A percentile compares a stretch with the other conserved stretches of the same genome.
Conservation (phyloP, 169 alveolate genomes). For the Fabrea salina region DNA sequence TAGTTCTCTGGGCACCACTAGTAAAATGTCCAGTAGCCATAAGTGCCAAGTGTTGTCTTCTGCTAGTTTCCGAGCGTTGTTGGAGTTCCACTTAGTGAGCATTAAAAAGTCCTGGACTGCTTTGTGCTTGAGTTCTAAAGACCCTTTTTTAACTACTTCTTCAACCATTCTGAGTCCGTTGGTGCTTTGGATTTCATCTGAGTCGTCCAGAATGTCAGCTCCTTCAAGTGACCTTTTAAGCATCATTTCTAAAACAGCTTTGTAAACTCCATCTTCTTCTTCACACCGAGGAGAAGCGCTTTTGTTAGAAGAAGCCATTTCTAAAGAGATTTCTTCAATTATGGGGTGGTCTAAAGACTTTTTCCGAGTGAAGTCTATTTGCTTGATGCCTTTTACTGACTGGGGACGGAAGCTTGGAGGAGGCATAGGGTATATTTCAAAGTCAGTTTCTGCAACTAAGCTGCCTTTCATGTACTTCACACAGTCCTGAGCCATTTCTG, state of each 20-base stretch:
- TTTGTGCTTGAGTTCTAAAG: conserved; percentile 8
- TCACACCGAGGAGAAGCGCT: not conserved
- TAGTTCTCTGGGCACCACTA: not conserved
- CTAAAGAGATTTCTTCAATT: conserved; percentile 22
- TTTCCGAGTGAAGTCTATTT: not conserved
- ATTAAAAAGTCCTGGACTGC: conserved; percentile 21
- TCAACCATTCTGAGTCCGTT: not conserved
- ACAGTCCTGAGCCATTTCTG: not conserved
- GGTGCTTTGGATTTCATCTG: conserved; percentile 10
- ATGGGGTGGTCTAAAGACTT: not conserved
- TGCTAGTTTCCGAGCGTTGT: not conserved
- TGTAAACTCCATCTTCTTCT: conserved; percentile 27
- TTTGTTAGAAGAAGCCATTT: not conserved
- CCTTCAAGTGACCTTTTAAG: conserved; percentile 27
- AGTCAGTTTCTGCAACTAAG: not conserved
- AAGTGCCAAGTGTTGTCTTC: conserved; percentile 11
- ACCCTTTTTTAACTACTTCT: not conserved
- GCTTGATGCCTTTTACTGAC: not conserved
- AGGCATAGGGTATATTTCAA: not conserved
- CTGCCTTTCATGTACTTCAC: conserved; percentile 23
- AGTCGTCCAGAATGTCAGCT: conserved; percentile 27
- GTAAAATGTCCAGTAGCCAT: conserved; percentile 18
- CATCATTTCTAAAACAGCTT: conserved; percentile 12
- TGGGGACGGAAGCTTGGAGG: conserved; percentile 18
- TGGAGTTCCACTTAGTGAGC: conserved; percentile 17